phyloP scores from a whole-genome alignment of 2,329 filamentous ascomycete species.

The Pseudogymnoascus sp. region DNA sequence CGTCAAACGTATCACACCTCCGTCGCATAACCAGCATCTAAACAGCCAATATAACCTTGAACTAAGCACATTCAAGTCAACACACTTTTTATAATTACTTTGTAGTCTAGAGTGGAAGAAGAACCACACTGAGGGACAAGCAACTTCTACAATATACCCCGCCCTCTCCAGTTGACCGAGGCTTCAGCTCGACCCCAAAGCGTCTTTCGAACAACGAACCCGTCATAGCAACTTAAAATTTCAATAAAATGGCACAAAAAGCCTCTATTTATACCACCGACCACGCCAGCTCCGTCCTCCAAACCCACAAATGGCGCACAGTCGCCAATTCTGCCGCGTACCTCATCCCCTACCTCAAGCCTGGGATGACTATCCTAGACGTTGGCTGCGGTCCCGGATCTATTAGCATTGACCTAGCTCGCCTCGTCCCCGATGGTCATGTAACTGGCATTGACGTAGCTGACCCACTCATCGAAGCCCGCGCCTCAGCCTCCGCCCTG shows the following conservation, averaged over 20 bases:
- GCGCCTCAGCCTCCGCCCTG: slow-evolving; percentile 12
- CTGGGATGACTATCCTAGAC: slow-evolving; percentile 30
- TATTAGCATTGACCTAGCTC: slow-evolving; percentile 37
- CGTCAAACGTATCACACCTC: background rate
- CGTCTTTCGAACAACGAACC: background rate
- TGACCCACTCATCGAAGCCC: slow-evolving; percentile 14
- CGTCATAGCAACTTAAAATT: background rate
- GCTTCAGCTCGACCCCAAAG: background rate
- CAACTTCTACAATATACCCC: background rate
- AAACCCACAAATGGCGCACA: slow-evolving; percentile 32
- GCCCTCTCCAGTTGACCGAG: background rate
- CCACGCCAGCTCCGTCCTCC: slow-evolving; percentile 15
- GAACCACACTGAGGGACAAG: background rate
- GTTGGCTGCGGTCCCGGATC: slow-evolving; percentile 42
- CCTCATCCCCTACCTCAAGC: slow-evolving; percentile 32
- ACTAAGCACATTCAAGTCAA: background rate
- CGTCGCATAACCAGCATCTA: background rate
- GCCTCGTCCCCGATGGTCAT: slow-evolving; percentile 32
- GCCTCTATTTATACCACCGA: slow-evolving; percentile 13
- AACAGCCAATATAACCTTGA: background rate
- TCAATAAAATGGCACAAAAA: background rate
- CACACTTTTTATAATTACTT: background rate
- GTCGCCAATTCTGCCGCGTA: slow-evolving; percentile 36
- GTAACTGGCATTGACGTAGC: slow-evolving; percentile 34
- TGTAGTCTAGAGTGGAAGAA: background rate